phyloP scores from a whole-genome alignment of 805 yeast genomes.

The Wickerhamomyces sydowiorum region DNA sequence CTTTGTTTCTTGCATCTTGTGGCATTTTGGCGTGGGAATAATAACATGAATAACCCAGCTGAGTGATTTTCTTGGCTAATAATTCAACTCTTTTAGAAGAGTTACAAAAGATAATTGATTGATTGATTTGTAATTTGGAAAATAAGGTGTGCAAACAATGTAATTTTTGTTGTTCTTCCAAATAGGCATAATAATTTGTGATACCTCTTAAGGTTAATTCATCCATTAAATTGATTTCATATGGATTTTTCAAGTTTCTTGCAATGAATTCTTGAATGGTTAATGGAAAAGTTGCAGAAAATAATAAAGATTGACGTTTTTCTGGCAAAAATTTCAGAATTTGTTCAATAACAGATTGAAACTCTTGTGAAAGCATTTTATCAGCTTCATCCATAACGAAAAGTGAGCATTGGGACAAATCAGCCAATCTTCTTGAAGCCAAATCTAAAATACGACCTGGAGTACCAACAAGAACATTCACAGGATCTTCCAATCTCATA shows the following conservation, averaged over 20 bases:
- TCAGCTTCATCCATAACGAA: slow-evolving; percentile 99
- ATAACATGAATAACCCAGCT: slow-evolving; percentile 92
- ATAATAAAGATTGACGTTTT: slow-evolving; percentile 77
- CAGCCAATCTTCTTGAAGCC: slow-evolving; percentile 83
- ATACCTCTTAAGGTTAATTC: slow-evolving; percentile 94
- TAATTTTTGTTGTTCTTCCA: slow-evolving; percentile 92
- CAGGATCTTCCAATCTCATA: slow-evolving; percentile 85
- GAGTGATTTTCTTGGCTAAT: slow-evolving; percentile 92
- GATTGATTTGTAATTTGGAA: slow-evolving; percentile 91
- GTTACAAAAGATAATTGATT: slow-evolving; percentile 94
- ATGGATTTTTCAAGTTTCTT: slow-evolving; percentile 82
- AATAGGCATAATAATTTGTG: slow-evolving; percentile 97
- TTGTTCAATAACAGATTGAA: slow-evolving; percentile 81
- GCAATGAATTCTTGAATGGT: slow-evolving; percentile 92
- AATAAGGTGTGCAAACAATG: slow-evolving; percentile 94
- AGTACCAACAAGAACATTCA: slow-evolving; percentile 92
- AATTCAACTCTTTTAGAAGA: slow-evolving; percentile 95
- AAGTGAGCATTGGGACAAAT: slow-evolving; percentile 76
- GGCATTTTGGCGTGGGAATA: slow-evolving; percentile 98
- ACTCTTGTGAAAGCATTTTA: slow-evolving; percentile 89
- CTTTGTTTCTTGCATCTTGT: slow-evolving; percentile 94
- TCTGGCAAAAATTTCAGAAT: slow-evolving; percentile 76
- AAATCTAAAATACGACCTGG: slow-evolving; percentile 96
- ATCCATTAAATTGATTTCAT: slow-evolving; percentile 96
- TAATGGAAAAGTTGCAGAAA: slow-evolving; percentile 94